A percentile compares a stretch with the other conserved stretches of the same genome.
Conservation (phyloP, 495 filamentous ascomycete genomes). For the Cladorrhinum samala region DNA sequence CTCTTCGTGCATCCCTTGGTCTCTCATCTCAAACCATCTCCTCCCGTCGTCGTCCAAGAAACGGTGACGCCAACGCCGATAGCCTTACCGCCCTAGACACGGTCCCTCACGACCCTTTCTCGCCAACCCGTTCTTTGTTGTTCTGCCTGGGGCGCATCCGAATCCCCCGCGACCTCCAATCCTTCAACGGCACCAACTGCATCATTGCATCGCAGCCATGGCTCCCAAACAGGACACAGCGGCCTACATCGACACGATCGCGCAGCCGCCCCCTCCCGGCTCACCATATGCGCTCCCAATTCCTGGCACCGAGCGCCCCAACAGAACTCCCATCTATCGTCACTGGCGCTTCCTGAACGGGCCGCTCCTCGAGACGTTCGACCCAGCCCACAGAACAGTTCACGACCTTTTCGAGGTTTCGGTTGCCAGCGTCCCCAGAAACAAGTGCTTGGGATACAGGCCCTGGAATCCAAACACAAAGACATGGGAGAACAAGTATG, state of each 20-base stretch:
- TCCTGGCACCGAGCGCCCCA: constrained; percentile 65
- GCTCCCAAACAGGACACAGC: constrained; percentile 30
- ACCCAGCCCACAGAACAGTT: constrained; percentile 64
- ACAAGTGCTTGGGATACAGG: constrained; percentile 71
- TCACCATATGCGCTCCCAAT: constrained; percentile 61
- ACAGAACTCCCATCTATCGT: constrained; percentile 71
- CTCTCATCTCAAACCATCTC: neutral
- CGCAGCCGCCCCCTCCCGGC: constrained; percentile 51
- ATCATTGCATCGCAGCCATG: constrained; percentile 19
- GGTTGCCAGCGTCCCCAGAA: constrained; percentile 49
- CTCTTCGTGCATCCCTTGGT: neutral
- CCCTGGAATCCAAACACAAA: constrained; percentile 72
- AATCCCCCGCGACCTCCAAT: neutral
- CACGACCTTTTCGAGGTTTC: constrained; percentile 78
- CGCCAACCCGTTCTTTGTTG: constrained; percentile 1
- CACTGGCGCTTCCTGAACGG: constrained; percentile 71
- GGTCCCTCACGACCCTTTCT: neutral
- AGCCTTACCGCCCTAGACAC: neutral
- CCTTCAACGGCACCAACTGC: neutral
- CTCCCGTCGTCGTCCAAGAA: constrained; percentile 1
- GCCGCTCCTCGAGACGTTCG: constrained; percentile 62
- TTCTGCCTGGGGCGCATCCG: neutral
- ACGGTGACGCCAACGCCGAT: constrained; percentile 6
- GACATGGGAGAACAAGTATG: constrained; percentile 64
- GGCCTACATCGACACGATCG: constrained; percentile 38